Conservation (phyloP, 2,329 filamentous ascomycete genomes). For the Torrubiella hemipterigena region DNA sequence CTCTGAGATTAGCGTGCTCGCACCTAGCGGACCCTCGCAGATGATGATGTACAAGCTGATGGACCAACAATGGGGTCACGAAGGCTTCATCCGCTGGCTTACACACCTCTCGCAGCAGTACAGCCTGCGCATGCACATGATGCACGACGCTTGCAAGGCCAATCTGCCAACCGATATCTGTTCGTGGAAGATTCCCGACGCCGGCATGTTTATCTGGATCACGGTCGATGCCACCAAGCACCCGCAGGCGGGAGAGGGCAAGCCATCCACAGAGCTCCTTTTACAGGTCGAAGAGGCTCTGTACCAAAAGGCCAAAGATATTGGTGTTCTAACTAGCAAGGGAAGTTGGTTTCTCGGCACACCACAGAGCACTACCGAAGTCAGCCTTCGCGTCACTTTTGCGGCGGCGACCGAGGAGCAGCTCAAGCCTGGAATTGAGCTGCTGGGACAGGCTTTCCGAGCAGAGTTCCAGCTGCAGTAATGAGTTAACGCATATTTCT, state of each 20-base stretch:
- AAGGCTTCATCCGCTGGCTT: conserved; percentile 77
- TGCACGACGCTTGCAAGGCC: conserved; percentile 62
- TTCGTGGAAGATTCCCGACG: conserved; percentile 59
- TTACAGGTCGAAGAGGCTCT: conserved; percentile 63
- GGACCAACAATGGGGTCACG: conserved; percentile 80
- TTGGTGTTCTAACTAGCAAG: conserved; percentile 62
- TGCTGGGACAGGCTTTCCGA: conserved; percentile 3
- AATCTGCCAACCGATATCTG: conserved; percentile 59
- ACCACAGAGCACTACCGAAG: conserved; percentile 38
- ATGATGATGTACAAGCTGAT: conserved; percentile 70
- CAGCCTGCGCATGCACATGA: conserved; percentile 55
- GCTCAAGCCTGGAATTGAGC: conserved; percentile 5
- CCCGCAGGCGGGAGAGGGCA: conserved; percentile 28
- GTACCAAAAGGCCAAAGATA: conserved; percentile 56
- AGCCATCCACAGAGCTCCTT: conserved; percentile 3
- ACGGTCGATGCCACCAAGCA: conserved; percentile 49
- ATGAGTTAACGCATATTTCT: no score
- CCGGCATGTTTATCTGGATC: conserved; percentile 85
- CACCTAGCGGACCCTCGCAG: conserved; percentile 67
- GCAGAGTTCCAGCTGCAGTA: no score
- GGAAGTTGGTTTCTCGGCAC: conserved; percentile 80
- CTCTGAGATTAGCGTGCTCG: conserved; percentile 65
- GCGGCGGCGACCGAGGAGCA: conserved; percentile 47
- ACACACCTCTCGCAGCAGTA: conserved; percentile 66
- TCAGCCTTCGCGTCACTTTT: conserved; percentile 79